Base-by-base conservation (phyloP, 2,329 filamentous ascomycete genomes). In the Beauveria scarabaeidicola region DNA sequence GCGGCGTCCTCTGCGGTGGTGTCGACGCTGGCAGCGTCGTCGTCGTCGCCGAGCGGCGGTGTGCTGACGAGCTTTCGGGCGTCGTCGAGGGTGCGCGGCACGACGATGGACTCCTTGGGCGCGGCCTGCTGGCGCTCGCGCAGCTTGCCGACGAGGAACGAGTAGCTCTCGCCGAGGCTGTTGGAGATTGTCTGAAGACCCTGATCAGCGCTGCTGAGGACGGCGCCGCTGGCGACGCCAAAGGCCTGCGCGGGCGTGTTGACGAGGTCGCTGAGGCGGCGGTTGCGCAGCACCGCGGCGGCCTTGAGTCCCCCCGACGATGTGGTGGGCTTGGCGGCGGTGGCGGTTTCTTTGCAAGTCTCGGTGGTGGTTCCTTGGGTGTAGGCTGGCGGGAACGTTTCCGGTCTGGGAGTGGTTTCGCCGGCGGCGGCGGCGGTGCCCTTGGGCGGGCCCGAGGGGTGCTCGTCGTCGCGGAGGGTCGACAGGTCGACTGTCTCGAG, bases 401-500 rank as follows among this genome's bases (percentile, higher is more conserved):
- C 79, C 0, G 75, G 73, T 63, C 72, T 78, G 1, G 11, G 6
- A 11, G 80, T 75, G 6, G 75, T 36, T 15, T 51, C 82, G 9
- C 75, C 76, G 11, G 75, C n/a, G 1, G 81, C 76, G 23, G 75
- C 68, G 63, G 72, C 75, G 23, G 76, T 68, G 63, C 72, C 64
- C 70, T 88, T 91, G 19, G 78, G 73, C 10, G 87, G 87, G 0
- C 88, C 85, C 47, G 87, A 85, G 17, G 84, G 86, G 19, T 79
- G 74, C 70, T 96, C 91, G 64, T 96, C 90, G 6, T 87, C 87
- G 56, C 91, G 85, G 7, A 99, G 77, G 27, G 89, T 96, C 7
- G 92, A 90, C 25, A 99, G 80, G 70, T 99, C 94, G 29, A 99
- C 94, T 0, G 92, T 97, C 68, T 97, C 90, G 15, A 99, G 77